phyloP scores from a whole-genome alignment of 129 eudicot species.

The Saposhnikovia divaricata region DNA sequence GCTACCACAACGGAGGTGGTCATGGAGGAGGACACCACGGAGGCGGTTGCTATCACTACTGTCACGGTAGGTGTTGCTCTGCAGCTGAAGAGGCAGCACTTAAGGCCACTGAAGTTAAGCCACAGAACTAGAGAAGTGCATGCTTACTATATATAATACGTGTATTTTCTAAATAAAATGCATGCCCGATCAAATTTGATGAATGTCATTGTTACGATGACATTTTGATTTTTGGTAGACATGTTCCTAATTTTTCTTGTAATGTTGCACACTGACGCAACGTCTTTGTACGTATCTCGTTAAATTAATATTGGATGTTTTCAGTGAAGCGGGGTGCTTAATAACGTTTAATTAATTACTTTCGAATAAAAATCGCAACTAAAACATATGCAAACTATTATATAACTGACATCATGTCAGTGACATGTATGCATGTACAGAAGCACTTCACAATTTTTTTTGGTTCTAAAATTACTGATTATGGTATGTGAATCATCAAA shows the following conservation, averaged over 20 bases:
- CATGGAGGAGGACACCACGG: not conserved
- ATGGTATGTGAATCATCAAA: too few species aligned
- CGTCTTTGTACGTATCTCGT: not conserved
- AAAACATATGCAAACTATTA: too few species aligned
- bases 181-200: not conserved
- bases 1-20: not conserved
- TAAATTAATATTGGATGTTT: not conserved
- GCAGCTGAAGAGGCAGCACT: not conserved
- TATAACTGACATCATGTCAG: too few species aligned
- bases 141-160: not conserved
- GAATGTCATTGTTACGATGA: not conserved
- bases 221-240: not conserved
- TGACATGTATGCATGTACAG: too few species aligned
- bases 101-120: not conserved
- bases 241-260: not conserved
- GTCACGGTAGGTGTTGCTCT: not conserved
- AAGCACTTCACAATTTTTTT: too few species aligned
- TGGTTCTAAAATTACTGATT: too few species aligned
- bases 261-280: too few species aligned
- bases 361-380: too few species aligned
- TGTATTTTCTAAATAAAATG: not conserved
- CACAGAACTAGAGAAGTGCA: not conserved
- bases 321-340: not conserved
- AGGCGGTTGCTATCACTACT: not conserved
- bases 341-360: too few species aligned